Percentiles rank a stretch among this genome's conserved stretches.
Conservation (phyloP, 192 early-diverging fungal genomes). For the Chytriomyces sp. region DNA sequence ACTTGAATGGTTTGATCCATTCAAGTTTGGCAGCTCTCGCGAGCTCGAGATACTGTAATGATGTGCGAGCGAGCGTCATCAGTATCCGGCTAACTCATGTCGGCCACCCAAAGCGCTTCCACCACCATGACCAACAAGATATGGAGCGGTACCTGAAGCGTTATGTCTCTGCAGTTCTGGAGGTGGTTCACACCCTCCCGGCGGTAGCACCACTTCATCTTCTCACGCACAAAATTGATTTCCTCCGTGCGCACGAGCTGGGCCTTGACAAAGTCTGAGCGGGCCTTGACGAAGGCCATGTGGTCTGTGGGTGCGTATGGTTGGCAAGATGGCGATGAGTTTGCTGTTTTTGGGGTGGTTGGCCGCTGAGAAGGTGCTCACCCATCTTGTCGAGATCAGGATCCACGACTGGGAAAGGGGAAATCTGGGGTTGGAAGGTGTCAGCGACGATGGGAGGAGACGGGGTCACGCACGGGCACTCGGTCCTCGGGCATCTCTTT, state of each 20-base stretch:
- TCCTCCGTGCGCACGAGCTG: constrained; percentile 93
- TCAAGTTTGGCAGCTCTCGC: constrained; percentile 37
- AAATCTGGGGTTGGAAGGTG: constrained; percentile 40
- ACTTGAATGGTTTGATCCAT: constrained; percentile 25
- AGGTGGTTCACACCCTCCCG: constrained; percentile 93
- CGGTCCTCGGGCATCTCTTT: too few species aligned
- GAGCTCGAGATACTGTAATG: constrained; percentile 76
- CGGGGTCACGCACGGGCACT: too few species aligned
- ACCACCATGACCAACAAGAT: too few species aligned
- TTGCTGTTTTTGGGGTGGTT: background rate
- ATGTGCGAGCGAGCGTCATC: too few species aligned
- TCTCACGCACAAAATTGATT: constrained; percentile 77
- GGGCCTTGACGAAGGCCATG: constrained; percentile 65
- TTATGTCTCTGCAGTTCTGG: constrained; percentile 86
- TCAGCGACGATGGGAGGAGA: too few species aligned
- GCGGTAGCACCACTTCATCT: constrained; percentile 88
- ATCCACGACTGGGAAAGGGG: constrained; percentile 42
- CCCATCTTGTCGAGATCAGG: constrained; percentile 44
- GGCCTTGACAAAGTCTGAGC: constrained; percentile 80
- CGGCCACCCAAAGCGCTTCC: too few species aligned
- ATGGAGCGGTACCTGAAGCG: too few species aligned
- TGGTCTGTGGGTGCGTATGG: constrained; percentile 26
- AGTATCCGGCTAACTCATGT: too few species aligned
- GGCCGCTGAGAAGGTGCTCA: background rate
- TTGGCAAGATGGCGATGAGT: background rate